Conservation (phyloP, 805 yeast species). For the Pichia thaimueangensis region DNA sequence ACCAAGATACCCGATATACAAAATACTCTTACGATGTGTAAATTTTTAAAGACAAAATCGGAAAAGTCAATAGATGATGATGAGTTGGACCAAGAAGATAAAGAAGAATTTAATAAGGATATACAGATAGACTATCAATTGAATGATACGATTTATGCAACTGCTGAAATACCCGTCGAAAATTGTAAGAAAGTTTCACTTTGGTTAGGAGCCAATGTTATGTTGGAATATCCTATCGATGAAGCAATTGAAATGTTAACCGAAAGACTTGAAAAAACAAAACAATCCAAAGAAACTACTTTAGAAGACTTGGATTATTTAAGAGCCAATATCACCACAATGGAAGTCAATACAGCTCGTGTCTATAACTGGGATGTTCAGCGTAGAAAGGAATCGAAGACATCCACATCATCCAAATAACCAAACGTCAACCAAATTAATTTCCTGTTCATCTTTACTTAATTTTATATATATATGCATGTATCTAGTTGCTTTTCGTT, state of each 20-base stretch:
- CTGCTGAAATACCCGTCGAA: slow-evolving; percentile 63
- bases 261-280: slow-evolving; percentile 57
- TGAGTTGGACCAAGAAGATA: slow-evolving; percentile 27
- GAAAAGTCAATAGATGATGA: slow-evolving; percentile 35
- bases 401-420: not conserved
- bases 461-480: no score
- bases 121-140: slow-evolving; percentile 69
- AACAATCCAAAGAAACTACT: slow-evolving; percentile 50
- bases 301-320: slow-evolving; percentile 80
- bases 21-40: slow-evolving; percentile 72
- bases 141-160: slow-evolving; percentile 86
- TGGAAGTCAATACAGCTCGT: slow-evolving; percentile 96
- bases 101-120: slow-evolving; percentile 39
- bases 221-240: slow-evolving; percentile 87
- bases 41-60: slow-evolving; percentile 47
- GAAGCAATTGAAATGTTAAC: slow-evolving; percentile 75
- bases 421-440: slow-evolving; percentile 6
- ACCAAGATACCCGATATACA: slow-evolving; percentile 86
- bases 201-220: slow-evolving; percentile 98
- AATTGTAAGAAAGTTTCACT: slow-evolving; percentile 57
- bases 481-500: no score
- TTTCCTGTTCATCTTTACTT: no score
- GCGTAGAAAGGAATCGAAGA: slow-evolving; percentile 48
- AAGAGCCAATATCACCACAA: slow-evolving; percentile 87
- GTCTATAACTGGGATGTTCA: slow-evolving; percentile 85